phyloP scores from a whole-genome alignment of 768 basidiomycete genomes.

The Mycena chlorophos region DNA sequence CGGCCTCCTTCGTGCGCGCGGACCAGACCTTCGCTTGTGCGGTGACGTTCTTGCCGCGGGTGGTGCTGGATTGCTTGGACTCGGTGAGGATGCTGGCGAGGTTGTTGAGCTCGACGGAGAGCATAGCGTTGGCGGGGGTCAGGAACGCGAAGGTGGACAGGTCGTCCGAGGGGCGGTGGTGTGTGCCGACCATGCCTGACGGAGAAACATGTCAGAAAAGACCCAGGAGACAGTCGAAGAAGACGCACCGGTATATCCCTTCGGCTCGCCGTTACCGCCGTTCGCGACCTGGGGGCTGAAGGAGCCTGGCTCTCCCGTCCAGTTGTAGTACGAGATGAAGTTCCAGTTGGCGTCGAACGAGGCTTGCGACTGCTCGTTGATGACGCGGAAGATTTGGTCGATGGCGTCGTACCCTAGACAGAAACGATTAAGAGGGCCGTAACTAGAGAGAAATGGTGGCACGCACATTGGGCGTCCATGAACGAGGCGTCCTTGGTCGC shows the following conservation, averaged over 20 bases:
- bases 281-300: slow-evolving; percentile 67
- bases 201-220: too few relatives aligned
- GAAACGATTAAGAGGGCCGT: slow-evolving; percentile 8
- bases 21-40: slow-evolving; percentile 58
- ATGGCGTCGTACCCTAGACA: slow-evolving; percentile 64
- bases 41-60: slow-evolving; percentile 50
- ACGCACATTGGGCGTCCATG: slow-evolving; percentile 67
- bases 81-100: slow-evolving; percentile 52
- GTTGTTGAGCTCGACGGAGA: slow-evolving; percentile 68
- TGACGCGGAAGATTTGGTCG: slow-evolving; percentile 71
- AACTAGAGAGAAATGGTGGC: neutral
- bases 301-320: slow-evolving; percentile 71
- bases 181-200: slow-evolving; percentile 61
- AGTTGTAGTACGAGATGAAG: slow-evolving; percentile 77
- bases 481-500: slow-evolving; percentile 72
- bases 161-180: slow-evolving; percentile 78
- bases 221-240: too few relatives aligned
- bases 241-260: slow-evolving; percentile 58
- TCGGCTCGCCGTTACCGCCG: slow-evolving; percentile 73
- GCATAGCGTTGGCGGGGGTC: slow-evolving; percentile 80
- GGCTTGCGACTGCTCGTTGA: slow-evolving; percentile 73
- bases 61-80: slow-evolving; percentile 33
- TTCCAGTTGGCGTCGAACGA: slow-evolving; percentile 72
- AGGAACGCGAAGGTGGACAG: slow-evolving; percentile 71
- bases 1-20: slow-evolving; percentile 53